phyloP scores from a whole-genome alignment of 179 eudicot genomes.

The Silene vulgaris region DNA sequence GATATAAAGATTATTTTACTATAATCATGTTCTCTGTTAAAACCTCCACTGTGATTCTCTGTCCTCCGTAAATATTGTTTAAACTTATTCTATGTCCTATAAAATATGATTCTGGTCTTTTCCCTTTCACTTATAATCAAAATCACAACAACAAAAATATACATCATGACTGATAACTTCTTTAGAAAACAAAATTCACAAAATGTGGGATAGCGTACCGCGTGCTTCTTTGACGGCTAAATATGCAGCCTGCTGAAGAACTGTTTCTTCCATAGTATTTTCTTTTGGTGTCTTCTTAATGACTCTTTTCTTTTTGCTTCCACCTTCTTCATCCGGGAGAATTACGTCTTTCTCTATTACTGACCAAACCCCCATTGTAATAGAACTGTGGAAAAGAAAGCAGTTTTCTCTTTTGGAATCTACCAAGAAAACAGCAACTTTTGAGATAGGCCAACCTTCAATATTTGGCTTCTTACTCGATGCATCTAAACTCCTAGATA shows the following conservation, averaged over 20 bases:
- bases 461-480: conserved; percentile 33
- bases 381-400: conserved; percentile 46
- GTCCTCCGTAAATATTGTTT: too few relatives aligned
- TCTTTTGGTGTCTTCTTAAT: conserved; percentile 34
- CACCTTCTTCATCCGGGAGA: conserved; percentile 27
- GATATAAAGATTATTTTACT: background rate
- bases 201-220: conserved; percentile 36
- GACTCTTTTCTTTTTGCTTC: conserved; percentile 33
- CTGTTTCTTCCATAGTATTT: conserved; percentile 30
- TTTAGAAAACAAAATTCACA: background rate
- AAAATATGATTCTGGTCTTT: background rate
- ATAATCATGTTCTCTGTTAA: too few relatives aligned
- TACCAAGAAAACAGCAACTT: conserved; percentile 61
- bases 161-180: too few relatives aligned
- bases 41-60: background rate
- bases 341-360: conserved; percentile 54
- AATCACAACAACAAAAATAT: background rate
- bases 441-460: conserved; percentile 57
- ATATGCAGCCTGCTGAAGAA: conserved; percentile 46
- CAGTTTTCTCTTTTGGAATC: conserved; percentile 59
- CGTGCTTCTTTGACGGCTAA: conserved; percentile 54
- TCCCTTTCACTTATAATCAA: background rate
- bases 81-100: too few relatives aligned
- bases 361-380: conserved; percentile 78
- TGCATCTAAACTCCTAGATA: conserved; percentile 48